Conservation (phyloP, 148 eudicot species). For the Amaranthus cruentus region DNA sequence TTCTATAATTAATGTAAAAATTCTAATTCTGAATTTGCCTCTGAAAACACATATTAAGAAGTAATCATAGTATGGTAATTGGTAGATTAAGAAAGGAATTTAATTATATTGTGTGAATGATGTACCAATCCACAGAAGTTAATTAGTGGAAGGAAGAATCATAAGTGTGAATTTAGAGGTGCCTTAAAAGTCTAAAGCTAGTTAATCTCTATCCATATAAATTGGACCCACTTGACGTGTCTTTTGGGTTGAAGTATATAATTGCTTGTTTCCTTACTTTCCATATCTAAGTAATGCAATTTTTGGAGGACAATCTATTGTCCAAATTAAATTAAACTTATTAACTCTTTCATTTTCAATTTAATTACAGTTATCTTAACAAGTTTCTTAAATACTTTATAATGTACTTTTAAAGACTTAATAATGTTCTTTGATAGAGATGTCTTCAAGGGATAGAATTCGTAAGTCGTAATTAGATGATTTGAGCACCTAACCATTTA, state of each 20-base stretch:
- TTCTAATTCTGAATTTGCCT: no score
- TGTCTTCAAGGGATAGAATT: no score
- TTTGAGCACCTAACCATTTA: no score
- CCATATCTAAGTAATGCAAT: neutral
- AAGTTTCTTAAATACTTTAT: no score
- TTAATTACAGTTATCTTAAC: no score
- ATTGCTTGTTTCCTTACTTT: neutral
- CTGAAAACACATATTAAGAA: no score
- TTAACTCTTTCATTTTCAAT: neutral
- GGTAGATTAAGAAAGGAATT: neutral
- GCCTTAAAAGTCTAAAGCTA: slow-evolving; percentile 9
- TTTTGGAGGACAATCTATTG: neutral
- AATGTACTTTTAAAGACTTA: no score
- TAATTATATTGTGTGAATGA: slow-evolving; percentile 1
- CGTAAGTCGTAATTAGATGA: no score
- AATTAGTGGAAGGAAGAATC: neutral
- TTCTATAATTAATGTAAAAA: no score
- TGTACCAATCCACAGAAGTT: neutral
- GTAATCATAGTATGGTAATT: neutral
- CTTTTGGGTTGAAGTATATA: slow-evolving; percentile 10
- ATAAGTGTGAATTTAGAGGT: neutral
- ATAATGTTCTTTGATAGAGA: no score
- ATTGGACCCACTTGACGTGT: slow-evolving; percentile 39
- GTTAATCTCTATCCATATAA: slow-evolving; percentile 13
- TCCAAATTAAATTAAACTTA: no score